Percentiles rank a stretch among this genome's conserved stretches.
Evolutionary conservation across 2,329 filamentous ascomycete species (phyloP).

Genomic region (Colletotrichum spaethianum): DNA sequence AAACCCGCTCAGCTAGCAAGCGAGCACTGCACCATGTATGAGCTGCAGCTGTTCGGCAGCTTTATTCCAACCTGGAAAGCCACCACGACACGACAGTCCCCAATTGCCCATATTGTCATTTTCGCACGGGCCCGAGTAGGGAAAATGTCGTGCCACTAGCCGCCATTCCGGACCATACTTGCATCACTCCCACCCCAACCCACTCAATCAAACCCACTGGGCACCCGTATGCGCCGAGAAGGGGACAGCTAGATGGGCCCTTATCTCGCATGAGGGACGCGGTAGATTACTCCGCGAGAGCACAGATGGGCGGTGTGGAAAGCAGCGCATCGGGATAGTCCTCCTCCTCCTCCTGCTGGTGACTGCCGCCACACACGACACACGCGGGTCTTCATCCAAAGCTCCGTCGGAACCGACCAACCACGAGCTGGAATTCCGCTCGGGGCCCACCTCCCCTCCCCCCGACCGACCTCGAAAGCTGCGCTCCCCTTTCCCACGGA

Average conservation of each 20-base stretch:
- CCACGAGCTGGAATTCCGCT: neutral
- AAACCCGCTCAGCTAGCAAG: slow-evolving; percentile 25
- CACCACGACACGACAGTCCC: neutral
- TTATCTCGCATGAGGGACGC: slow-evolving; percentile 18
- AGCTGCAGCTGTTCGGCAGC: slow-evolving; percentile 16
- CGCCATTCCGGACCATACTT: neutral
- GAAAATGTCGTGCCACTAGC: slow-evolving; percentile 3
- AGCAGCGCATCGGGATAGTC: slow-evolving; percentile 5
- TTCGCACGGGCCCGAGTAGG: neutral
- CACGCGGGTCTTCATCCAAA: neutral
- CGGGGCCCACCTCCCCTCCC: neutral
- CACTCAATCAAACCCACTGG: neutral
- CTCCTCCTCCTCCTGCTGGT: neutral
- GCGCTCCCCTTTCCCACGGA: slow-evolving; percentile 15
- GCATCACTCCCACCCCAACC: neutral
- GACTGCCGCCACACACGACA: neutral
- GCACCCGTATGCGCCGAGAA: slow-evolving; percentile 10
- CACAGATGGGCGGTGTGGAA: slow-evolving; percentile 18
- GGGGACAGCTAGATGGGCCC: neutral
- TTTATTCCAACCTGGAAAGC: neutral
- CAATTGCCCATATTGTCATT: neutral
- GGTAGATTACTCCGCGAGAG: slow-evolving; percentile 14
- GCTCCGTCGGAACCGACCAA: neutral
- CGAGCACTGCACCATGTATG: neutral
- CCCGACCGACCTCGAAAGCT: no score